phyloP scores from a whole-genome alignment of 179 eudicot species.

The Spergularia azorica region DNA sequence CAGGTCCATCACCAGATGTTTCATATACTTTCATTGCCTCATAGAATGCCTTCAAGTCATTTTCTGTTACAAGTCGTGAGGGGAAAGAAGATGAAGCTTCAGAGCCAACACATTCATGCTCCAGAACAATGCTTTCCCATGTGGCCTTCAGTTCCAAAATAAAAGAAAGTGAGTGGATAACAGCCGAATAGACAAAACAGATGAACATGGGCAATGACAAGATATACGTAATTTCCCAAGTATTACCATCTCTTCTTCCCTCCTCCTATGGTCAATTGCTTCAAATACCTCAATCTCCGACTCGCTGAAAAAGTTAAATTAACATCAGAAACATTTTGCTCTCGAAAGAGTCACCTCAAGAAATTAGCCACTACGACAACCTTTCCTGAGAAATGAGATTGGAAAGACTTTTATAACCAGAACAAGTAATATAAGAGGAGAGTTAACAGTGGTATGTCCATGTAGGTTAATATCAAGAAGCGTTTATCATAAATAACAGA shows the following conservation, averaged over 20 bases:
- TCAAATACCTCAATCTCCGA: conserved; percentile 94
- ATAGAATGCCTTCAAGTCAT: conserved; percentile 71
- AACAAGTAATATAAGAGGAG: not conserved
- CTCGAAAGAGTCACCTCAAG: not conserved
- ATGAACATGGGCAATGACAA: not conserved
- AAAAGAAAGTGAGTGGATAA: conserved; percentile 11
- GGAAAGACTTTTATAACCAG: not conserved
- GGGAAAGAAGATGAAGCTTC: conserved; percentile 62
- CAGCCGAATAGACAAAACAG: not conserved
- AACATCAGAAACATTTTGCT: conserved; percentile 2
- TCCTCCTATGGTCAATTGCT: conserved; percentile 74
- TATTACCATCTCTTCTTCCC: conserved; percentile 85
- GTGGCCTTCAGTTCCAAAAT: conserved; percentile 46
- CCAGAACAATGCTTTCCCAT: conserved; percentile 63
- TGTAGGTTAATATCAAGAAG: not conserved
- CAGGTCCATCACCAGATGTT: conserved; percentile 34
- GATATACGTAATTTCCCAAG: not conserved
- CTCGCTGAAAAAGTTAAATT: conserved; percentile 55
- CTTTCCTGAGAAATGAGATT: not conserved
- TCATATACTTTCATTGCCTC: conserved; percentile 84
- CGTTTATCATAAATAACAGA: conserved; percentile 18
- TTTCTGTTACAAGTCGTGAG: conserved; percentile 78
- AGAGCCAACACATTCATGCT: conserved; percentile 41
- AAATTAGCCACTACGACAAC: not conserved
- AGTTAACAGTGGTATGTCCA: not conserved